Evolutionary conservation across 2,329 filamentous ascomycete species (phyloP), one percentile per base, ranked within the genome.

Genomic region (Graphilbum ipis-grandicollis): DNA sequence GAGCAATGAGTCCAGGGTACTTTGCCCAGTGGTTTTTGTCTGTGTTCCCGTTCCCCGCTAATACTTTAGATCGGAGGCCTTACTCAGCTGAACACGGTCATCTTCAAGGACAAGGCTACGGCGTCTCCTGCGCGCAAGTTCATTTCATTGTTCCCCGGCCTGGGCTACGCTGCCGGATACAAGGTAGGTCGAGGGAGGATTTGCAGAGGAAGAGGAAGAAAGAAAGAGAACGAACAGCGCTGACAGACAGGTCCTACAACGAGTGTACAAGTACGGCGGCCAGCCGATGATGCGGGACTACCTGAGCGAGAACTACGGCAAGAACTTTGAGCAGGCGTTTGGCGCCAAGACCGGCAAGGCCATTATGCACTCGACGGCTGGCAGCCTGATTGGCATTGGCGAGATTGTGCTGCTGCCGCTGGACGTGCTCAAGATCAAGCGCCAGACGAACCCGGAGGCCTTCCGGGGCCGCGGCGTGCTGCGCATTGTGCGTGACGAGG

Each of bases 371-470:
- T 93, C 90, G 18, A 92, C 84, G 36, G 90, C 90, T 44, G 90
- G 90, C 65, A 88, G 82, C 62, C 55, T 98, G 52, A 92, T 98
- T 52, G 90, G 90, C 50, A 93, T 98, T 50, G 90, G 90, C 53
- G 90, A 98, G 65, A 93, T 98, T 46, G 73, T 98, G 41, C 73
- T 98, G 22, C 72, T 98, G 30, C 90, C 90, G 31, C 74, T 98
- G 42, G 90, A 98, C 50, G 88, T 98, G 29, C 72, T 98, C 44
- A 98, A 98, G 73, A 98, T 98, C 66, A 98, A 98, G 73, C 78
- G 90, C 51, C 90, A 98, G 66, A 98, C 90, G 47, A 98, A 98
- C 68, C 90, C 90, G 30, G 90, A 96, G 54, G 86, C 90, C 26
- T 98, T 98, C 75, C 75, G 85, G 47, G 88, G 88, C 48, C 81